Percentiles rank a stretch among this genome's conserved stretches.
These are phyloP conservation scores for Paralagenidium karlingii DNA, from an alignment of 352 stramenopile genomes.

Conservation along the genomic window DNA sequence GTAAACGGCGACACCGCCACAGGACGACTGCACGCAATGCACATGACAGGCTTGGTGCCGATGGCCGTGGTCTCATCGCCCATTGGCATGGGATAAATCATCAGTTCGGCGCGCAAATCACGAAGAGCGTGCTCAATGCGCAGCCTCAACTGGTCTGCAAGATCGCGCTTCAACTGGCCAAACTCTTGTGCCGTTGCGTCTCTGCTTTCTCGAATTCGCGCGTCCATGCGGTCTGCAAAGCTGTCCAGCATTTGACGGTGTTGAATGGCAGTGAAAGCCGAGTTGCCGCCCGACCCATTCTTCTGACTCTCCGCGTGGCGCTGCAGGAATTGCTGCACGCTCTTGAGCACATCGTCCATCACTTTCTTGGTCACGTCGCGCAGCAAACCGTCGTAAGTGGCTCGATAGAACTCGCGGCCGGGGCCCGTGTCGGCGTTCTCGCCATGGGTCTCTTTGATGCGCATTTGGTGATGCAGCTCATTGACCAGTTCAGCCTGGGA, in stretches of 20 bases:
- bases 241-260: slow-evolving; percentile 52
- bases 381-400: slow-evolving; percentile 59
- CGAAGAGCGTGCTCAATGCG: slow-evolving; percentile 39
- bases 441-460: slow-evolving; percentile 30
- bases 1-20: slow-evolving; percentile 46
- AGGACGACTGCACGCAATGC: slow-evolving; percentile 62
- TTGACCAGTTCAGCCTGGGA: slow-evolving; percentile 6
- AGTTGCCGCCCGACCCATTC: slow-evolving; percentile 31
- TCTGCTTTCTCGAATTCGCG: slow-evolving; percentile 43
- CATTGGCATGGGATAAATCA: slow-evolving; percentile 22
- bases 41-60: slow-evolving; percentile 72
- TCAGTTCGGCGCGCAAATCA: slow-evolving; percentile 50
- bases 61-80: slow-evolving; percentile 59
- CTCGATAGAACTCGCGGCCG: no score
- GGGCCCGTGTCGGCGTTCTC: no score
- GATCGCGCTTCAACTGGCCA: slow-evolving; percentile 38
- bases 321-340: slow-evolving; percentile 18
- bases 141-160: slow-evolving; percentile 46
- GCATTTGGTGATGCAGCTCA: background rate
- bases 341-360: slow-evolving; percentile 29
- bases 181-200: slow-evolving; percentile 54
- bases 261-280: no score
- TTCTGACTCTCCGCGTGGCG: background rate
- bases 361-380: slow-evolving; percentile 76
- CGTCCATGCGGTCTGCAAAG: slow-evolving; percentile 61